phyloP scores from a whole-genome alignment of 2,329 filamentous ascomycete genomes.

The Talaromyces sp. region DNA sequence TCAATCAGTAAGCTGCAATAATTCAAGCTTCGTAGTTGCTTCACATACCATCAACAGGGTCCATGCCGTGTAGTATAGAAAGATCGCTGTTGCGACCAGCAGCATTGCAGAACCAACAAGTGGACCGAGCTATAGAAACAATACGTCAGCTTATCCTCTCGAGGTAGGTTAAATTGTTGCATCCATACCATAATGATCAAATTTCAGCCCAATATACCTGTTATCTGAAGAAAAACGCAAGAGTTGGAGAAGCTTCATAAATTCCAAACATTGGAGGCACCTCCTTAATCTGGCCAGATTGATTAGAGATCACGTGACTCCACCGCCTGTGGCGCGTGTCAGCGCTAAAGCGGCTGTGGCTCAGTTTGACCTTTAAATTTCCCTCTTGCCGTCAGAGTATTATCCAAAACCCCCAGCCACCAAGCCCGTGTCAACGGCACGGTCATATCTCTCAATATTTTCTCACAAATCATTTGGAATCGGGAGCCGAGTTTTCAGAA shows the following conservation, averaged over 20 bases:
- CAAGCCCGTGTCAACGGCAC: conserved; percentile 16
- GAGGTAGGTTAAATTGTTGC: neutral
- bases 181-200: conserved; percentile 1
- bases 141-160: neutral
- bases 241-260: neutral
- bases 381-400: neutral
- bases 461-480: neutral
- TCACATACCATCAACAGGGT: conserved; percentile 84
- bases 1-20: neutral
- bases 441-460: neutral
- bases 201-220: neutral
- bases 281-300: conserved; percentile 18
- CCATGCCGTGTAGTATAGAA: conserved; percentile 96
- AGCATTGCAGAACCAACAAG: conserved; percentile 74
- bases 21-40: neutral
- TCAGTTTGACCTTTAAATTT: conserved; percentile 7
- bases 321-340: conserved; percentile 1
- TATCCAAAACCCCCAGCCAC: conserved; percentile 2
- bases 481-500: neutral
- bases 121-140: conserved; percentile 76
- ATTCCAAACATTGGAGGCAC: neutral
- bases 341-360: neutral
- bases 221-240: neutral
- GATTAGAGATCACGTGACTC: conserved; percentile 16
- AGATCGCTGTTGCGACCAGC: conserved; percentile 68